These are phyloP conservation scores for Mycena olivaceomarginata DNA, from an alignment of 768 basidiomycete species.

Conservation along the genomic window DNA sequence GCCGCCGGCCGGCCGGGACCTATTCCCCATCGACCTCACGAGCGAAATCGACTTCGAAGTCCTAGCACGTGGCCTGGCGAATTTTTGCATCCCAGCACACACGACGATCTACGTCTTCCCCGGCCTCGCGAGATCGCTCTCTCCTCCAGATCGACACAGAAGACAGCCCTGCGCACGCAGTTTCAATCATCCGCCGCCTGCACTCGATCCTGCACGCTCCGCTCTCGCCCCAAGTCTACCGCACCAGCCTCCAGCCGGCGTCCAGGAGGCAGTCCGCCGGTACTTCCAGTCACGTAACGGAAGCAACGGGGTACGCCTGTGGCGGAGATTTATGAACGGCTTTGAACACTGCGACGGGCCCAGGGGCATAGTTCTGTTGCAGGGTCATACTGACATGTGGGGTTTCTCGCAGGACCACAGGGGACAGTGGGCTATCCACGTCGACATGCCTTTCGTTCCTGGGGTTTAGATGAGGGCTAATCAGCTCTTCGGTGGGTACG, in stretches of 20 bases:
- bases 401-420: slow-evolving; percentile 27
- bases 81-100: slow-evolving; percentile 1
- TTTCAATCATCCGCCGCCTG: slow-evolving; percentile 26
- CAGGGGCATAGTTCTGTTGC: slow-evolving; percentile 23
- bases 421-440: slow-evolving; percentile 18
- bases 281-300: slow-evolving; percentile 27
- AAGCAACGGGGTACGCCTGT: background rate
- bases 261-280: slow-evolving; percentile 12
- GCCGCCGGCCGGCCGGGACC: background rate
- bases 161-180: background rate
- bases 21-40: slow-evolving; percentile 32
- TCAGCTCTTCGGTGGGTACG: too few species aligned
- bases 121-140: slow-evolving; percentile 10
- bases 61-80: background rate
- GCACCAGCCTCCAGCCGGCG: background rate
- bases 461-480: background rate
- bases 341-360: slow-evolving; percentile 5
- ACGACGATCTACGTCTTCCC: slow-evolving; percentile 14
- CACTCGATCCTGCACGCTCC: slow-evolving; percentile 15
- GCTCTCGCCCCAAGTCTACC: slow-evolving; percentile 23
- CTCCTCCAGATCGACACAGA: slow-evolving; percentile 19
- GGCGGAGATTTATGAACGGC: slow-evolving; percentile 31
- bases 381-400: slow-evolving; percentile 28
- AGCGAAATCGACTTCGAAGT: slow-evolving; percentile 25
- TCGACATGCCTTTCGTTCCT: slow-evolving; percentile 6